Base-by-base conservation (phyloP, 441 rosid genomes). In the Codiaeum variegatum region DNA sequence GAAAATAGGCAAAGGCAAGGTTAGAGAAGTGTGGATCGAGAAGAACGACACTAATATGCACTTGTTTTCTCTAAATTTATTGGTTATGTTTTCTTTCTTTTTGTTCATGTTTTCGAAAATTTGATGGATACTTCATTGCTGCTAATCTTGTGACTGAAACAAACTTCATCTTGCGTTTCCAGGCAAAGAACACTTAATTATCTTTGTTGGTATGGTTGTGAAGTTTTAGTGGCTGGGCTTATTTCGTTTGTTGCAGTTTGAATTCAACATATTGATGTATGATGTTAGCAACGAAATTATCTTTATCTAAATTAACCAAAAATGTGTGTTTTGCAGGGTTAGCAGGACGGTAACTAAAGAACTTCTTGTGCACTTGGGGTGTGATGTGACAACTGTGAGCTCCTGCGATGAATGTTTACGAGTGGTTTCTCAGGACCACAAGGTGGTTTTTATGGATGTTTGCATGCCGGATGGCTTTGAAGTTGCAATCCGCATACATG, bases 301-400 rank as follows among this genome's bases (percentile, higher is more conserved):
- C 8, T 23, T 26, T 51, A 0, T 4, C 6, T 51, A 62, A 58
- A 51, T 36, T 42, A 47, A 65, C 12, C 65, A 34, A 32, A 70
- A 6, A 31, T 58, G 73, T 75, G 8, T 51, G 36, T 61, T 31
- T 66, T 65, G 58, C 90, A 92, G 98, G 76, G 90, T 87, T 40
- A 89, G 98, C 89, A 83, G 96, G 86, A 85, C 80, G 78, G 96
- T 84, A 70, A 95, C 94, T 0, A 86, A 86, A 76, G 98, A 89
- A 68, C 91, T 92, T 72, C 91, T 95, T 49, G 77, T 83, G 77
- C 97, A 92, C 80, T 85, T 92, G 66, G 98, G 99, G 44, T 95
- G 98, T 72, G 94, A 95, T 34, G 97, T 95, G 74, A 88, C 83
- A 12, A 86, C 87, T 0, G 94, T 83, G 47, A 78, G 92, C 79